Percentiles rank a stretch among this genome's conserved stretches.
Evolutionary conservation across 2,329 filamentous ascomycete genomes (phyloP).

Genomic region (Cryphonectria japonica): DNA sequence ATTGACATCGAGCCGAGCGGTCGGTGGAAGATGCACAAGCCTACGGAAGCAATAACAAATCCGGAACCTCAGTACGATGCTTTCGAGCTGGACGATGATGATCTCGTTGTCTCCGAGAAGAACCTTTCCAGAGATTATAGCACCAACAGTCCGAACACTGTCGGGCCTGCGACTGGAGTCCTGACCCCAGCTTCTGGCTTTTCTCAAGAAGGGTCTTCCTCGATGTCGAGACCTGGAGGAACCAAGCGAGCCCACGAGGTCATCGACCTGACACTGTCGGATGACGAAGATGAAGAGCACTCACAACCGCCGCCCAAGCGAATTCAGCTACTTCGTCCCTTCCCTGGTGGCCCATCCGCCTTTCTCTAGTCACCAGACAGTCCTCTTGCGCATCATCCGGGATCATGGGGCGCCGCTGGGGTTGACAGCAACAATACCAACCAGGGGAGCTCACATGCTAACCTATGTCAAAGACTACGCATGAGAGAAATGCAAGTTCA

Average conservation of each 20-base stretch:
- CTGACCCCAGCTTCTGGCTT: slow-evolving; percentile 37
- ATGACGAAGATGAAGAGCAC: slow-evolving; percentile 57
- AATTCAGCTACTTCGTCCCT: slow-evolving; percentile 38
- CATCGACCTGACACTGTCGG: slow-evolving; percentile 63
- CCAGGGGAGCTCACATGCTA: neutral
- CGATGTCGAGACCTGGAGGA: slow-evolving; percentile 43
- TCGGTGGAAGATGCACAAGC: slow-evolving; percentile 62
- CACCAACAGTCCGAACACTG: slow-evolving; percentile 43
- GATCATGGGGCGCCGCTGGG: neutral
- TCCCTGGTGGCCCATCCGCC: slow-evolving; percentile 18
- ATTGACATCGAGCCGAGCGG: slow-evolving; percentile 90
- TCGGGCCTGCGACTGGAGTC: slow-evolving; percentile 34
- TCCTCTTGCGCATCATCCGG: neutral
- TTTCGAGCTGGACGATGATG: slow-evolving; percentile 50
- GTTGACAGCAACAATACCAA: neutral
- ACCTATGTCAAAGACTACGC: neutral
- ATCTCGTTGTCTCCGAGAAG: slow-evolving; percentile 53
- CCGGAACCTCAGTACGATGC: slow-evolving; percentile 36
- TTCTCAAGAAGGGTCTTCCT: slow-evolving; percentile 43
- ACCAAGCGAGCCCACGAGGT: slow-evolving; percentile 56
- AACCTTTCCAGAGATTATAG: slow-evolving; percentile 40
- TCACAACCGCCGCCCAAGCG: slow-evolving; percentile 53
- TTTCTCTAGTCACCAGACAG: neutral
- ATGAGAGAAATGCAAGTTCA: neutral
- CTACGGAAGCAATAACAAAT: slow-evolving; percentile 37